Conservation (phyloP, 2,329 filamentous ascomycete genomes). For the Penicillium sp. region DNA sequence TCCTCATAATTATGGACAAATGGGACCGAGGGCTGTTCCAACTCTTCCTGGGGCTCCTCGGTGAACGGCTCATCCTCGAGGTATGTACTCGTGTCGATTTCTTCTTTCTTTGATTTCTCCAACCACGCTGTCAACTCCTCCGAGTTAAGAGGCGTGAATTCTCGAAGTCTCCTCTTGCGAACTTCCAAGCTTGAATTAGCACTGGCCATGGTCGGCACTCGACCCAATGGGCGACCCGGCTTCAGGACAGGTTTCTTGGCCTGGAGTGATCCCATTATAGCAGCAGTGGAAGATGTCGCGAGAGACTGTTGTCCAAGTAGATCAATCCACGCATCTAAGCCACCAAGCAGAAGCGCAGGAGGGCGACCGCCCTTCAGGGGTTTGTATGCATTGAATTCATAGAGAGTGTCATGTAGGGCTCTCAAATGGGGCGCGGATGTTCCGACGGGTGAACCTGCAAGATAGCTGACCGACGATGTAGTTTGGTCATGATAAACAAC, state of each 20-base stretch:
- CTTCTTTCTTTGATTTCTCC: conserved; percentile 70
- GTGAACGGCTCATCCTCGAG: conserved; percentile 38
- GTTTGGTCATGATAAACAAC: conserved; percentile 86
- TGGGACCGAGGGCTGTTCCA: conserved; percentile 45
- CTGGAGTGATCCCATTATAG: conserved; percentile 48
- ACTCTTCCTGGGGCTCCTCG: conserved; percentile 45
- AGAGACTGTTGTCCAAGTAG: conserved; percentile 72
- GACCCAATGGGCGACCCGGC: conserved; percentile 51
- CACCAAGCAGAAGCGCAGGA: conserved; percentile 78
- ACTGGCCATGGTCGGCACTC: conserved; percentile 54
- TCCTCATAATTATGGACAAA: conserved; percentile 77
- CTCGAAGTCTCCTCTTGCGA: conserved; percentile 58
- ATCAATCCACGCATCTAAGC: conserved; percentile 82
- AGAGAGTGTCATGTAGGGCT: conserved; percentile 75
- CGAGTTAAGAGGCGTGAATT: conserved; percentile 71
- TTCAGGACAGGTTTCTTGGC: conserved; percentile 37
- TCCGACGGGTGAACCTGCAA: conserved; percentile 47
- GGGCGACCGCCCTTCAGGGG: conserved; percentile 64
- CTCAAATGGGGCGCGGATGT: conserved; percentile 60
- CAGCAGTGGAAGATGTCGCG: conserved; percentile 57
- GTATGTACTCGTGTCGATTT: conserved; percentile 49
- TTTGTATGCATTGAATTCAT: conserved; percentile 79
- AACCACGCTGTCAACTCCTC: conserved; percentile 83
- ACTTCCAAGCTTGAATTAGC: conserved; percentile 55
- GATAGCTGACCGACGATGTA: conserved; percentile 60